Evolutionary conservation across 2,329 filamentous ascomycete species (phyloP).

Genomic region (Talaromyces sp.): DNA sequence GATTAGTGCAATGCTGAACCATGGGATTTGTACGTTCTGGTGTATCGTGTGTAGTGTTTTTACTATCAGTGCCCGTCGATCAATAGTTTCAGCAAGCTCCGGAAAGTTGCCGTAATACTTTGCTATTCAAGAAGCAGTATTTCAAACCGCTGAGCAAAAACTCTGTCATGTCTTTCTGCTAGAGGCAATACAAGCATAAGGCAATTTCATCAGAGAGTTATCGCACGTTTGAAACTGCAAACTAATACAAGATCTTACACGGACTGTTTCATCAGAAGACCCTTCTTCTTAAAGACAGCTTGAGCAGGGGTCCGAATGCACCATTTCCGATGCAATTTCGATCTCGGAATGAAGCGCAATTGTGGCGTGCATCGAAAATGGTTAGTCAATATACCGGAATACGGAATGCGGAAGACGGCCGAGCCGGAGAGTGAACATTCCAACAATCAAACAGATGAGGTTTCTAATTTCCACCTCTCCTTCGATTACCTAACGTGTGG

Average conservation of each 20-base stretch:
- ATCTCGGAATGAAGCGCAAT: not conserved
- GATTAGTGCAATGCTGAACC: not conserved
- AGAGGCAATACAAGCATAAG: not conserved
- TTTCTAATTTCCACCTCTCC: not conserved
- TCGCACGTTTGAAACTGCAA: not conserved
- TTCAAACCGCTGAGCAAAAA: not conserved
- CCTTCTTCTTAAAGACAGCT: not conserved
- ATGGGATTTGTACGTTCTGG: not conserved
- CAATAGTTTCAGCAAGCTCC: not conserved
- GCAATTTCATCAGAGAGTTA: not conserved
- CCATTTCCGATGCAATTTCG: not conserved
- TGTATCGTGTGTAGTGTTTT: not conserved
- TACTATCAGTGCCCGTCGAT: not conserved
- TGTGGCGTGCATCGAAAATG: not conserved
- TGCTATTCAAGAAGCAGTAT: not conserved
- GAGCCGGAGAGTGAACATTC: not conserved
- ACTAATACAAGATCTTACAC: not conserved
- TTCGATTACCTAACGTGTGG: not conserved
- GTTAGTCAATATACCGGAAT: not conserved
- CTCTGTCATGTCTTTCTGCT: not conserved
- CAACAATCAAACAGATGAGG: not conserved
- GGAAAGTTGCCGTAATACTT: not conserved
- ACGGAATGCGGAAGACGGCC: not conserved
- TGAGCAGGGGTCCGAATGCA: not conserved
- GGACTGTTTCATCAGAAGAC: not conserved